Conservation (phyloP, 345 rosid species). For the Punica granatum region DNA sequence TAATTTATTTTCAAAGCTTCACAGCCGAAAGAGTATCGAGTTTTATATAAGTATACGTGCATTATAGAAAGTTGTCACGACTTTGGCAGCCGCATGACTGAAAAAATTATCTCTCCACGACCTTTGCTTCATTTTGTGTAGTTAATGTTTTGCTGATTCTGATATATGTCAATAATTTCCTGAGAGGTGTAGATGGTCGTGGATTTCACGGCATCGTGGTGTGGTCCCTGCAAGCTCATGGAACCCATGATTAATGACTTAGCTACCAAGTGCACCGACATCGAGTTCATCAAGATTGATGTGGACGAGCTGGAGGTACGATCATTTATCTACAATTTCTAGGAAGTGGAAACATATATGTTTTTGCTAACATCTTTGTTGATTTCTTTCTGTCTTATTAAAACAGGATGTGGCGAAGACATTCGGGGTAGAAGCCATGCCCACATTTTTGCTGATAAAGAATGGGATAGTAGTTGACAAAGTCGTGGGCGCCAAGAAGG, state of each 20-base stretch:
- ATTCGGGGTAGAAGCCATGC: conserved; percentile 36
- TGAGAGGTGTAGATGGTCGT: not conserved
- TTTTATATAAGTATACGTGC: too few species aligned
- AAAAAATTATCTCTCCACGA: too few species aligned
- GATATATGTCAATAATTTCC: not conserved
- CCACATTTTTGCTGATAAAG: conserved; percentile 54
- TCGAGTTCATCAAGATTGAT: conserved; percentile 66
- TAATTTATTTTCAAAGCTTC: too few species aligned
- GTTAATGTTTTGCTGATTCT: not conserved
- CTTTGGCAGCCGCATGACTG: too few species aligned
- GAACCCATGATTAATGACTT: conserved; percentile 46
- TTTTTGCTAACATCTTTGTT: not conserved
- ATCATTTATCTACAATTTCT: not conserved
- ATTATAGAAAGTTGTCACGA: too few species aligned
- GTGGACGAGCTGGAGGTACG: conserved; percentile 51
- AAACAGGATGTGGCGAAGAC: conserved; percentile 40
- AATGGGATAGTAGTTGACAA: conserved; percentile 50
- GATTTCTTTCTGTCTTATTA: not conserved
- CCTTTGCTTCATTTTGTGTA: too few species aligned
- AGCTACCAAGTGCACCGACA: conserved; percentile 46
- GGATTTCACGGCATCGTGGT: conserved; percentile 74
- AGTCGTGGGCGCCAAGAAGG: conserved; percentile 48
- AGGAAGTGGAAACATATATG: not conserved
- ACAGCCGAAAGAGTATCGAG: too few species aligned
- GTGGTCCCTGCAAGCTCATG: conserved; percentile 61